These are phyloP conservation scores for Marasmius tenuissimus DNA, from an alignment of 1,284 basidiomycete genomes.

Conservation along the genomic window DNA sequence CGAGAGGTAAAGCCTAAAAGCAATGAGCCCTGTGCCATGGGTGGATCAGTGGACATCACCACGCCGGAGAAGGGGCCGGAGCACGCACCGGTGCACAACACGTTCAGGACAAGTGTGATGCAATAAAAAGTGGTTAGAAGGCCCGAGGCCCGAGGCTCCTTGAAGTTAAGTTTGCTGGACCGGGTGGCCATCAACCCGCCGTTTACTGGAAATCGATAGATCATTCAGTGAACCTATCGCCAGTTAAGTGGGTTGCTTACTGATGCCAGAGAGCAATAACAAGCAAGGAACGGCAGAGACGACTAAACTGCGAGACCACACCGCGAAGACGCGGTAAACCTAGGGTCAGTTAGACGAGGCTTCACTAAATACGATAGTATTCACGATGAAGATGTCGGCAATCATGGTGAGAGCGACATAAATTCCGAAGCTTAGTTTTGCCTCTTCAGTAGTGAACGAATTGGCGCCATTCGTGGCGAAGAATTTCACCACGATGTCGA, in stretches of 20 bases:
- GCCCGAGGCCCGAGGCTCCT: not conserved
- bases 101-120: slow-evolving; percentile 10
- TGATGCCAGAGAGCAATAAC: slow-evolving; percentile 3
- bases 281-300: not conserved
- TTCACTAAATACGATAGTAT: not conserved
- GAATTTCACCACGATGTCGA: slow-evolving; percentile 6
- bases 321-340: slow-evolving; percentile 10
- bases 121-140: slow-evolving; percentile 8
- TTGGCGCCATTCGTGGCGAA: slow-evolving; percentile 8
- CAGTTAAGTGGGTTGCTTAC: not conserved
- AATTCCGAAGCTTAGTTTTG: slow-evolving; percentile 9
- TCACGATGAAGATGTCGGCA: slow-evolving; percentile 13
- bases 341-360: not conserved
- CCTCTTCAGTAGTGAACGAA: slow-evolving; percentile 7
- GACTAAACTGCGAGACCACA: not conserved
- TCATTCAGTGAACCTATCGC: not conserved
- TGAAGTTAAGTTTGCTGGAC: not conserved
- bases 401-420: slow-evolving; percentile 11
- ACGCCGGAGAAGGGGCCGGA: not conserved
- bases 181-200: slow-evolving; percentile 1
- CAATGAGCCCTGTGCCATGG: slow-evolving; percentile 5
- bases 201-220: not conserved
- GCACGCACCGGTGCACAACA: slow-evolving; percentile 9
- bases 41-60: not conserved
- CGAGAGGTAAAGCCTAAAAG: slow-evolving; percentile 2